These are phyloP conservation scores for Phylloporus sp. DNA, from an alignment of 1,284 basidiomycete species.

Conservation along the genomic window DNA sequence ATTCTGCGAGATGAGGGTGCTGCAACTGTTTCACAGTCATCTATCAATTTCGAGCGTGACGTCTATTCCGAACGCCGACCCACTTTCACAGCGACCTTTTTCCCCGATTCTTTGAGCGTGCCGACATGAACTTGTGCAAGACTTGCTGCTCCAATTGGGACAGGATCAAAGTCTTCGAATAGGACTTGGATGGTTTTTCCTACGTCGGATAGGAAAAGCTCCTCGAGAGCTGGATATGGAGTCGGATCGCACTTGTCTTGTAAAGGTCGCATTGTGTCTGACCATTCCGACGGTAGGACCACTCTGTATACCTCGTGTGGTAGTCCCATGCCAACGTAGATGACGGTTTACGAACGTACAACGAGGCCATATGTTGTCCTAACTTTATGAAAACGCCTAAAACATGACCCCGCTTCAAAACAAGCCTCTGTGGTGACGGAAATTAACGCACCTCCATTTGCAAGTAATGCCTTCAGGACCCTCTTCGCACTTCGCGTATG, in stretches of 20 bases:
- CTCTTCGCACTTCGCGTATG: conserved; percentile 81
- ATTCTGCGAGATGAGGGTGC: conserved; percentile 94
- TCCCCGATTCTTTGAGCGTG: conserved; percentile 70
- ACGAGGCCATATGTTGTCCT: conserved; percentile 86
- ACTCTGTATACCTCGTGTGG: conserved; percentile 36
- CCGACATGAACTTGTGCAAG: conserved; percentile 96
- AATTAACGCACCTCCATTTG: conserved; percentile 74
- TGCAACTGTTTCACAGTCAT: conserved; percentile 61
- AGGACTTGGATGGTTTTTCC: conserved; percentile 65
- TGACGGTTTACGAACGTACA: conserved; percentile 45
- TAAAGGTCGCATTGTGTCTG: conserved; percentile 64
- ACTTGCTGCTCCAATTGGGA: conserved; percentile 94
- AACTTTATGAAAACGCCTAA: conserved; percentile 90
- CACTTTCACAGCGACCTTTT: conserved; percentile 90
- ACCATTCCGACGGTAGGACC: conserved; percentile 86
- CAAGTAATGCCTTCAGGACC: conserved; percentile 78
- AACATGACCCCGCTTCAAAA: neutral
- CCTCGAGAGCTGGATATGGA: conserved; percentile 68
- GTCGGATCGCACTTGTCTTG: conserved; percentile 90
- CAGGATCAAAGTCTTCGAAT: conserved; percentile 84
- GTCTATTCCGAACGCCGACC: conserved; percentile 11
- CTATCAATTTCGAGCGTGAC: conserved; percentile 3
- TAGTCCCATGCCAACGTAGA: conserved; percentile 2
- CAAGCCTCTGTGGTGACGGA: neutral
- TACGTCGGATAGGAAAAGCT: conserved; percentile 75